Evolutionary conservation across 331 rosid genomes (phyloP), one percentile per base, ranked within the genome.

Genomic region (Telfairia occidentalis): DNA sequence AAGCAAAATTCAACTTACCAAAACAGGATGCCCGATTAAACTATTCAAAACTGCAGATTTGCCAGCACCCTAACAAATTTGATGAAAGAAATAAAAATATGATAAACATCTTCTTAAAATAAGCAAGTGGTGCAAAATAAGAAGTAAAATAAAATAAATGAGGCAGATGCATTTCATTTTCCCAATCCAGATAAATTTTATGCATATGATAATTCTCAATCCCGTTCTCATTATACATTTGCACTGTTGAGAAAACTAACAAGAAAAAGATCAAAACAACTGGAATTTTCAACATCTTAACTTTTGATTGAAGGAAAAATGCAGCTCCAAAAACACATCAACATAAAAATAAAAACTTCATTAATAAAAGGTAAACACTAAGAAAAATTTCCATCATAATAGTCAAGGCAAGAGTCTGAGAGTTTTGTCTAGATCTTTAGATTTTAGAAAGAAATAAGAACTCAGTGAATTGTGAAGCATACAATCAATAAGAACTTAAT

Each of bases 1-100:
- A 76, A 34, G 71, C 43, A 42, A 49, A n/a, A 55, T 54, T 71
- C 46, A 40, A 71, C 92, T 87, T 80, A 93, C 98, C 96, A 93
- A 78, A 80, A 93, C 87, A 46, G 98, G 98, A 87, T 93, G 97
- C 80, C 98, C 97, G 73, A 93, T 88, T 55, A 93, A 87, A 83
- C 96, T 93, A 85, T 93, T 93, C 87, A 93, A 77, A 49, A 83
- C 88, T 78, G 92, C 97, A 72, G 97, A 93, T 78, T 93, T 93
- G 59, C 98, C 98, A 53, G 96, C 92, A 82, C 98, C 98, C 98
- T 93, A 77, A 2, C 42, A 48, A 67, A 16, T 37, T 7, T 48
- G 4, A 73, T 73, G 34, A 19, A 16, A 28, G 28, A 72, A 52
- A 72, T 8, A 19, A n/a, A 16, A 6, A 1, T 28, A 71, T 43